phyloP scores from a whole-genome alignment of 2,329 filamentous ascomycete species.

The Penicillium sp. region DNA sequence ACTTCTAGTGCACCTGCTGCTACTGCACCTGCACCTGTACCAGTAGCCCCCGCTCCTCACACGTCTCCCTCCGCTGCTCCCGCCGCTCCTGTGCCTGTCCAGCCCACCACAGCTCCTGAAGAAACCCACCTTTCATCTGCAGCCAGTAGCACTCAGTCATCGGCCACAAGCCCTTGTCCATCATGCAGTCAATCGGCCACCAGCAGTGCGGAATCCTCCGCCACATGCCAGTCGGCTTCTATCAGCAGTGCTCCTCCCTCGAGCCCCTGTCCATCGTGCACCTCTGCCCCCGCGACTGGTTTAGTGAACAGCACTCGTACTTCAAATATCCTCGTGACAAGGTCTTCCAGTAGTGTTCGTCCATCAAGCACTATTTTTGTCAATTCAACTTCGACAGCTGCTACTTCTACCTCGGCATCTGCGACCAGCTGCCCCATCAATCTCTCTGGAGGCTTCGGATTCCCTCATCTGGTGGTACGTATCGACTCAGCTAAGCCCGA shows the following conservation, averaged over 20 bases:
- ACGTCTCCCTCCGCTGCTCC: constrained; percentile 12
- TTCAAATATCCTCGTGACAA: not conserved
- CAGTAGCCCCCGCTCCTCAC: not conserved
- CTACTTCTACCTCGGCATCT: constrained; percentile 6
- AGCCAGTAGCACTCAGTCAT: not conserved
- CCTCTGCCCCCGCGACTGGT: not conserved
- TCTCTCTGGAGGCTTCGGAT: constrained; percentile 54
- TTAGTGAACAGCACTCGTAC: not conserved
- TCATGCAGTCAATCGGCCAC: not conserved
- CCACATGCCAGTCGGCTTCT: not conserved
- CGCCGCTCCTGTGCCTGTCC: not conserved
- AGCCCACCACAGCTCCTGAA: not conserved
- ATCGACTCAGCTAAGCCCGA: constrained; percentile 58
- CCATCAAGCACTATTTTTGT: not conserved
- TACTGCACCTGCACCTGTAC: not conserved
- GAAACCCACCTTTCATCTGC: not conserved
- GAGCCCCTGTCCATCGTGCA: not conserved
- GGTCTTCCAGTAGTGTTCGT: not conserved
- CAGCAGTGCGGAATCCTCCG: not conserved
- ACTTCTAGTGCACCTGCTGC: not conserved
- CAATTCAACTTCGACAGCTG: not conserved
- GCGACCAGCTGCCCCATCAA: constrained; percentile 46
- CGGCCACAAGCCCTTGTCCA: not conserved
- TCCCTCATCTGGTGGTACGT: constrained; percentile 65
- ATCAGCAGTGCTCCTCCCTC: not conserved